Conservation (phyloP, 1,139 yeast species). For the Diutina pseudorugosa region DNA sequence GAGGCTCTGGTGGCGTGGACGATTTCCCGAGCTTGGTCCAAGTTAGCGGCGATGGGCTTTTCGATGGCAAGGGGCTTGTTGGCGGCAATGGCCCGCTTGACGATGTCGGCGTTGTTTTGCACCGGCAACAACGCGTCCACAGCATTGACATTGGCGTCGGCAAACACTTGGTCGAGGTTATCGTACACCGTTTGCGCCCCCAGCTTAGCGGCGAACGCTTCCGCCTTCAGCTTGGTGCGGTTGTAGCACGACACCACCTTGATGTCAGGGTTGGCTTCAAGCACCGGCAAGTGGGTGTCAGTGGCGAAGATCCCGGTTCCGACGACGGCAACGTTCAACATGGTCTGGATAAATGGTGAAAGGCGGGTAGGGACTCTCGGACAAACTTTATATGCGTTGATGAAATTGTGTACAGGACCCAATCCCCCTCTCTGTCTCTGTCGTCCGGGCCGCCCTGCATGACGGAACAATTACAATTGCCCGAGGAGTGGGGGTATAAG, state of each 20-base stretch:
- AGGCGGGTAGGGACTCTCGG: background rate
- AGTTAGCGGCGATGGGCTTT: conserved; percentile 83
- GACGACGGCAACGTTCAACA: conserved; percentile 48
- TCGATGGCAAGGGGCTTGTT: conserved; percentile 74
- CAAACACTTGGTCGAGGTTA: conserved; percentile 49
- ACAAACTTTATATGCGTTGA: background rate
- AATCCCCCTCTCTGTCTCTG: too few relatives aligned
- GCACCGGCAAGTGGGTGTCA: conserved; percentile 68
- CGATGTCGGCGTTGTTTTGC: conserved; percentile 58
- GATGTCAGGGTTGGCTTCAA: conserved; percentile 28
- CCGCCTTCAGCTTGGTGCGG: conserved; percentile 76
- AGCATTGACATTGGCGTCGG: conserved; percentile 53
- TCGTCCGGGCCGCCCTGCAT: background rate
- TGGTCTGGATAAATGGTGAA: background rate
- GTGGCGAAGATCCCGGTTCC: conserved; percentile 93
- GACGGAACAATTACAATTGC: background rate
- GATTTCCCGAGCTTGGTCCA: conserved; percentile 68
- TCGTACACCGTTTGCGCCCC: conserved; percentile 45
- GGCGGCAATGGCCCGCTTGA: conserved; percentile 52
- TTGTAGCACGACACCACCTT: conserved; percentile 53
- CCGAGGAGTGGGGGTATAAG: too few relatives aligned
- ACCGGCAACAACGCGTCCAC: conserved; percentile 84
- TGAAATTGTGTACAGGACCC: background rate
- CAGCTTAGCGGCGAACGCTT: conserved; percentile 59
- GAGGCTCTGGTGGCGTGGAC: conserved; percentile 50